A percentile compares a stretch with the other conserved stretches of the same genome.
phyloP scores from a whole-genome alignment of 2,329 filamentous ascomycete species.

The Fusarium austroafricanum region DNA sequence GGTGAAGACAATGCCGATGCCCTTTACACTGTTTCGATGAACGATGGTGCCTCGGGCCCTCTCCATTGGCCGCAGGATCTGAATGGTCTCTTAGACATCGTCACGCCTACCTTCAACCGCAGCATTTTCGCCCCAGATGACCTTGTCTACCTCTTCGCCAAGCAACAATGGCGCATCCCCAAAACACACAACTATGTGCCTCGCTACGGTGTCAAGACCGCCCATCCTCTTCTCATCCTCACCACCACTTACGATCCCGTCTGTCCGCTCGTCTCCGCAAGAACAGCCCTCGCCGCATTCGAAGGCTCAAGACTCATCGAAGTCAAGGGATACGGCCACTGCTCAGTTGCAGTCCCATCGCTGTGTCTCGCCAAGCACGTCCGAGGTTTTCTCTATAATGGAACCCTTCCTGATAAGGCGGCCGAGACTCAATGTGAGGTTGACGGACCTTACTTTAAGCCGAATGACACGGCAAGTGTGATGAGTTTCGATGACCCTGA shows the following conservation, averaged over 20 bases:
- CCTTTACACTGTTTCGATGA: slow-evolving; percentile 41
- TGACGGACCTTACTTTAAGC: slow-evolving; percentile 54
- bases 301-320: slow-evolving; percentile 54
- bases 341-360: slow-evolving; percentile 53
- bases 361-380: slow-evolving; percentile 52
- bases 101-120: slow-evolving; percentile 50
- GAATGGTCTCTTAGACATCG: slow-evolving; percentile 49
- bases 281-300: slow-evolving; percentile 51
- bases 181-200: slow-evolving; percentile 47
- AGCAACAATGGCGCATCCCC: slow-evolving; percentile 48
- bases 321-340: slow-evolving; percentile 58
- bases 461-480: slow-evolving; percentile 1
- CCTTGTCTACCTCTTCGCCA: slow-evolving; percentile 49
- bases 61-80: slow-evolving; percentile 50
- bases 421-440: slow-evolving; percentile 51
- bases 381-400: slow-evolving; percentile 52
- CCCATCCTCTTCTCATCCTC: slow-evolving; percentile 49
- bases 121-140: slow-evolving; percentile 47
- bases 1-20: slow-evolving; percentile 42
- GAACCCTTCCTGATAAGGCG: slow-evolving; percentile 50
- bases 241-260: slow-evolving; percentile 59
- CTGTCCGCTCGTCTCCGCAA: slow-evolving; percentile 58
- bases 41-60: slow-evolving; percentile 44
- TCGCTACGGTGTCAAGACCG: slow-evolving; percentile 48
- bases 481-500: slow-evolving; percentile 12